Base-by-base conservation (phyloP, 805 yeast genomes). In the Metschnikowia santaceciliae region DNA sequence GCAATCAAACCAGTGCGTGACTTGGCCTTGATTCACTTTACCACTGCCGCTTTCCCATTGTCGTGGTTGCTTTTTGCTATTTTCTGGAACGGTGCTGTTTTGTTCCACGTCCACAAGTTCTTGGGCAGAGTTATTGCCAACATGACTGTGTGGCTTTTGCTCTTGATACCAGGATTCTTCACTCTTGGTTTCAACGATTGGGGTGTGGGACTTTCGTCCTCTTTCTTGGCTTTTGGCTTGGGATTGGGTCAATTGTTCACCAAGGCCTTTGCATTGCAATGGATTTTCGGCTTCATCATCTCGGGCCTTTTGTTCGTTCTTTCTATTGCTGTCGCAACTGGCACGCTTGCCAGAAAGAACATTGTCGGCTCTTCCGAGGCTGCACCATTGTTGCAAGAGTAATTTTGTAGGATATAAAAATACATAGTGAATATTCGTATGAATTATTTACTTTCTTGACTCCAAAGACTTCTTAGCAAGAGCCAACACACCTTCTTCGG, bases 11-110 rank as follows among this genome's bases (percentile, higher is more conserved):
- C 83, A 8, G 57, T 81, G 45, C 54, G 69, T 48, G 75, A 73
- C 53, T 83, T 84, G 79, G 55, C 82, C 32, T 67, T 81, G 36
- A 71, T 86, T 47, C 95, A 89, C 67, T 68, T 83, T 57, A 78
- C 92, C 14, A 76, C 77, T 13, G 77, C 82, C 8, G 88, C 91
- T 0, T 58, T 87, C 59, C 95, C 96, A 13, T 66, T 86, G 49
- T 75, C 86, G 32, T 89, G 96, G 96, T 68, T 84, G 35, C 64
- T 86, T 52, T 86, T 82, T 61, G 84, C 83, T 22, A 64, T 88
- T 36, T 86, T 88, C 73, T 89, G 96, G 96, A 86, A 86, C 62
- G 95, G 95, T 42, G 90, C 95, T 1, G 85, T 84, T 30, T 64
- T 85, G 63, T 79, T 84, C 70, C 86, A 84, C 53, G 79, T 86